phyloP scores from a whole-genome alignment of 192 early-diverging fungal genomes.

The Rhizoclosmatium globosum region DNA sequence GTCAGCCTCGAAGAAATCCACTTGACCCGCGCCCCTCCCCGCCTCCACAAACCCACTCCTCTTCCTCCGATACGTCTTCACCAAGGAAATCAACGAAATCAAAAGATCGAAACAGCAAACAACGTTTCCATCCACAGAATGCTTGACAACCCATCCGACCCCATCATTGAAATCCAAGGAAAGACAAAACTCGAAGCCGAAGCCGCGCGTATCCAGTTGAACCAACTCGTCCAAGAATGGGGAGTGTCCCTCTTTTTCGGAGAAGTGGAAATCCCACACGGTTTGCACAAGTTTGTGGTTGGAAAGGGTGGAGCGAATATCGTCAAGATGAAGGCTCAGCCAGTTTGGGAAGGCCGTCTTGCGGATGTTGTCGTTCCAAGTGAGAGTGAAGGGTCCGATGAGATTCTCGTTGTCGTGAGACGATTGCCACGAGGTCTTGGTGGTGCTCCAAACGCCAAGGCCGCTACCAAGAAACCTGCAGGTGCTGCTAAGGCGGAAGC shows the following conservation, averaged over 20 bases:
- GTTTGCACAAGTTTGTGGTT: constrained; percentile 77
- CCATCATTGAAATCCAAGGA: constrained; percentile 79
- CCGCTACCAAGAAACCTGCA: constrained; percentile 26
- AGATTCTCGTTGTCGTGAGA: constrained; percentile 83
- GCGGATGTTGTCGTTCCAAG: constrained; percentile 86
- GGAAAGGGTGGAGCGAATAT: constrained; percentile 91
- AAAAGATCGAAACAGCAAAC: constrained; percentile 79
- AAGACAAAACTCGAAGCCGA: constrained; percentile 69
- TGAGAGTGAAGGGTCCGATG: constrained; percentile 66
- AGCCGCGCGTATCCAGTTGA: constrained; percentile 67
- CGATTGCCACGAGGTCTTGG: constrained; percentile 48
- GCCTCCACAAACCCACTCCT: constrained; percentile 56
- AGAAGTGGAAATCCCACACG: constrained; percentile 78
- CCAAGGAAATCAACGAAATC: constrained; percentile 71
- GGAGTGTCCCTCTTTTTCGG: constrained; percentile 64
- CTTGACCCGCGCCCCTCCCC: constrained; percentile 63
- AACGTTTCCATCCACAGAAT: constrained; percentile 36
- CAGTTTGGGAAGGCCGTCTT: constrained; percentile 63
- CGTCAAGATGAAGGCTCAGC: constrained; percentile 77
- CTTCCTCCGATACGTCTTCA: constrained; percentile 76
- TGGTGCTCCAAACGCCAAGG: constrained; percentile 36
- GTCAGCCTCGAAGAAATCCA: constrained; percentile 77
- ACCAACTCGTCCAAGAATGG: constrained; percentile 62
- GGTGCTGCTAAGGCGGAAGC: constrained; percentile 45
- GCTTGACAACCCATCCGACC: constrained; percentile 26